Conservation (phyloP, 805 yeast species). For the Saturnispora galanensis region DNA sequence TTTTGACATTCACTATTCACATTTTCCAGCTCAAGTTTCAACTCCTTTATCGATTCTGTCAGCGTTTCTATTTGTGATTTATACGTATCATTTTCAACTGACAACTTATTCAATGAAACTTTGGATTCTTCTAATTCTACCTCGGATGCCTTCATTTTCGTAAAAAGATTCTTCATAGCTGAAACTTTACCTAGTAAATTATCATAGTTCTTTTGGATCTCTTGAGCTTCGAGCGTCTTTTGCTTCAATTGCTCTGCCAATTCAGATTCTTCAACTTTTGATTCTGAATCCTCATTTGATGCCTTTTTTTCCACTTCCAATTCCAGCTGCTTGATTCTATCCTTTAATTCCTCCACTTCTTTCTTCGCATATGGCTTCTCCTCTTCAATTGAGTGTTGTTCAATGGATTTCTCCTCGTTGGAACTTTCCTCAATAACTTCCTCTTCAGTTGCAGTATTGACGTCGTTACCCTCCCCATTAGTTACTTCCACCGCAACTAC, state of each 20-base stretch:
- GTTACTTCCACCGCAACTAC: conserved; percentile 5
- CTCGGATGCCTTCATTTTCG: conserved; percentile 65
- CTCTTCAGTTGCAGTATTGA: conserved; percentile 1
- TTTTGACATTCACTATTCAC: conserved; percentile 48
- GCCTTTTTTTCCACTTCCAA: background rate
- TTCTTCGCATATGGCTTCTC: background rate
- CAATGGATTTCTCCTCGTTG: no score
- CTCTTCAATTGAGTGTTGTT: background rate
- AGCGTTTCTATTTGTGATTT: conserved; percentile 1
- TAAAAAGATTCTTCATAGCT: conserved; percentile 64
- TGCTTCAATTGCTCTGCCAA: conserved; percentile 24
- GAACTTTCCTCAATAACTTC: conserved; percentile 4
- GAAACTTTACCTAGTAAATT: conserved; percentile 51
- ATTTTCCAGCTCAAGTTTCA: conserved; percentile 28
- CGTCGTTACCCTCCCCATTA: background rate
- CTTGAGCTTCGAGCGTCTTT: conserved; percentile 43
- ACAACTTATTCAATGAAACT: conserved; percentile 27
- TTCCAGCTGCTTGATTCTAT: background rate
- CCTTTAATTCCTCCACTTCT: background rate
- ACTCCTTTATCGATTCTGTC: conserved; percentile 2
- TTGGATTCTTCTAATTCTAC: conserved; percentile 36
- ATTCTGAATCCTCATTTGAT: background rate
- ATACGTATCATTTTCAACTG: conserved; percentile 23
- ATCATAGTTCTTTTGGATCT: conserved; percentile 51
- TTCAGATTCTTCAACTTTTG: background rate